These are phyloP conservation scores for Chenopodium berlandieri DNA, from an alignment of 148 eudicot species.

Conservation along the genomic window DNA sequence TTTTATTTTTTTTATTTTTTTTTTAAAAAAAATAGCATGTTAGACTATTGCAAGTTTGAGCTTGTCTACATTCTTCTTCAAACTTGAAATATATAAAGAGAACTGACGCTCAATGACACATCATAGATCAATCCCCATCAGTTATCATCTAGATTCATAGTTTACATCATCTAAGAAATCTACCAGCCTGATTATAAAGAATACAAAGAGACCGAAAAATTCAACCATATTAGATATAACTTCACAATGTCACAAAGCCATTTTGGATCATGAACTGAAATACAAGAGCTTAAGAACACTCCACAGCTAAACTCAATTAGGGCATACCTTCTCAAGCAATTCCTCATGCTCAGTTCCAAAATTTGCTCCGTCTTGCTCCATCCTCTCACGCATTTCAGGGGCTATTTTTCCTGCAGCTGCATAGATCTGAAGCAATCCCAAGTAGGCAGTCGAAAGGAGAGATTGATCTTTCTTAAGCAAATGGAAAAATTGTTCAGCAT, in stretches of 20 bases:
- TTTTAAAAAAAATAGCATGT: background rate
- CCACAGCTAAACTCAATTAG: constrained; percentile 8
- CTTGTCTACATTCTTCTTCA: background rate
- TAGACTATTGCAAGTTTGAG: background rate
- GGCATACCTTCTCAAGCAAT: constrained; percentile 47
- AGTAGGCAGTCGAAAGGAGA: constrained; percentile 42
- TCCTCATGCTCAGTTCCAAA: constrained; percentile 46
- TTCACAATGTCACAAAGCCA: background rate
- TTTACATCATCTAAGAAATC: background rate
- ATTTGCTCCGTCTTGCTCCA: constrained; percentile 47
- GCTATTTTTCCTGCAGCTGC: constrained; percentile 46
- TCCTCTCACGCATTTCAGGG: constrained; percentile 48
- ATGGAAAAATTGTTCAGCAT: constrained; percentile 51
- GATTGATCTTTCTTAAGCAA: constrained; percentile 37
- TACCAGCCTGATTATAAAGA: background rate
- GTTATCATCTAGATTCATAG: background rate
- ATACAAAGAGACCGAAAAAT: background rate
- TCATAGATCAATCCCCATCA: background rate
- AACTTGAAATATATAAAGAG: background rate
- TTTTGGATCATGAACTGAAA: background rate
- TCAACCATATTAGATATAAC: background rate
- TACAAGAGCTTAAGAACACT: background rate
- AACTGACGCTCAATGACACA: background rate
- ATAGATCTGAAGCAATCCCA: constrained; percentile 48
- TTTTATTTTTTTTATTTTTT: too few relatives aligned